phyloP scores from a whole-genome alignment of 2,329 filamentous ascomycete species.

The Fusarium sp. region DNA sequence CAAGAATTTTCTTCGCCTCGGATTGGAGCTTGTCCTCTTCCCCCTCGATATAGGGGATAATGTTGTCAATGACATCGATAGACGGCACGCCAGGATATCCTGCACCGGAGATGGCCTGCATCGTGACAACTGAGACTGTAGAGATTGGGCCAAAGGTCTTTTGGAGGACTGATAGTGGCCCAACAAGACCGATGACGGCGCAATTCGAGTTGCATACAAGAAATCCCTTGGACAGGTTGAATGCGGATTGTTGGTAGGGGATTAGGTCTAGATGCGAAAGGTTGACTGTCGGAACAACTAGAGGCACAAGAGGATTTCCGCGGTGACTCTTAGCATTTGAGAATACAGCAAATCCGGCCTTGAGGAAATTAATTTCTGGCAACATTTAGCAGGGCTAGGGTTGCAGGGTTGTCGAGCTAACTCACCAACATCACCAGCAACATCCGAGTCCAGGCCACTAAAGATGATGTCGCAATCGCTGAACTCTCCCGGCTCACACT shows the following conservation, averaged over 20 bases:
- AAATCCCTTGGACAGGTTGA: constrained; percentile 81
- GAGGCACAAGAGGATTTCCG: constrained; percentile 84
- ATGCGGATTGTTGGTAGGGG: constrained; percentile 78
- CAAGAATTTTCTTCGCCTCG: constrained; percentile 94
- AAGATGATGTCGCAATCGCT: constrained; percentile 92
- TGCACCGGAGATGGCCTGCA: constrained; percentile 93
- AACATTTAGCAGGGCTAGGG: not conserved
- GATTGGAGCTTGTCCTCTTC: constrained; percentile 97
- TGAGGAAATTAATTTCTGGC: constrained; percentile 87
- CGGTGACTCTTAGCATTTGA: constrained; percentile 99
- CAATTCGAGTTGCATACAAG: constrained; percentile 98
- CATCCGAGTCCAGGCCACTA: constrained; percentile 88
- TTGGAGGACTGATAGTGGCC: constrained; percentile 90
- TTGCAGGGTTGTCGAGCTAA: not conserved
- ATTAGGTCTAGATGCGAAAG: constrained; percentile 85
- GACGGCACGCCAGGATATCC: constrained; percentile 88
- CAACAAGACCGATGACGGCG: constrained; percentile 94
- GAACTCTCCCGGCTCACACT: constrained; percentile 84
- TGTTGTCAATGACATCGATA: constrained; percentile 97
- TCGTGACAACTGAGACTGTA: constrained; percentile 79
- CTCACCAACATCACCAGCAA: constrained; percentile 89
- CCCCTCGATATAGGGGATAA: constrained; percentile 90
- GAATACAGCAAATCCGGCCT: constrained; percentile 88
- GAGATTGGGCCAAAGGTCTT: constrained; percentile 84
- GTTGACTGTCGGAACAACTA: constrained; percentile 96